Conservation (phyloP, 148 eudicot species). For the Polygonum maritimum region DNA sequence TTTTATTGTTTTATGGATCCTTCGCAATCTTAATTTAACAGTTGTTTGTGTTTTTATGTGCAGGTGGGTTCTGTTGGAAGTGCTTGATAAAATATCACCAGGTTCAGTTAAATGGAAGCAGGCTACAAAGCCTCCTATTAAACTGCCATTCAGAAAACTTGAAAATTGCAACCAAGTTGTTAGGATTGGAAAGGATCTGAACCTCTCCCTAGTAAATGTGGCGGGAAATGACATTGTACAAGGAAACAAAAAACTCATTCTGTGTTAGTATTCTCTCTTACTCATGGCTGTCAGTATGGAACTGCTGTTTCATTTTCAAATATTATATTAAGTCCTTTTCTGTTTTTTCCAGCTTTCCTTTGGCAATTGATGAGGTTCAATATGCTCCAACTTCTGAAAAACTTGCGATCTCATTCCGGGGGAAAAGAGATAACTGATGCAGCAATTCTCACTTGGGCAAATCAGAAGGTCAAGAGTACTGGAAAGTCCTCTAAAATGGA, state of each 20-base stretch:
- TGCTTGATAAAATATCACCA: constrained; percentile 61
- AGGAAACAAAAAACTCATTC: constrained; percentile 75
- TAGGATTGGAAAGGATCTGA: constrained; percentile 55
- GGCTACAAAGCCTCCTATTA: constrained; percentile 72
- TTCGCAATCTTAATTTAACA: background rate
- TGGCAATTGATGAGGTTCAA: constrained; percentile 92
- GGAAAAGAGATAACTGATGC: constrained; percentile 79
- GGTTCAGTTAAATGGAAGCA: constrained; percentile 77
- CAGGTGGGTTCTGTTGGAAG: constrained; percentile 77
- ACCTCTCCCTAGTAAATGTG: constrained; percentile 68
- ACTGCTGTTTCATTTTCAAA: background rate
- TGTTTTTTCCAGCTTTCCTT: constrained; percentile 51
- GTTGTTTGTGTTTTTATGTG: constrained; percentile 5
- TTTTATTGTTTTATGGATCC: background rate
- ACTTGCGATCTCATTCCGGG: constrained; percentile 61
- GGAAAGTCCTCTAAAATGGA: constrained; percentile 64
- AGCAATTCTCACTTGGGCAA: constrained; percentile 83
- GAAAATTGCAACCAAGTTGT: constrained; percentile 87
- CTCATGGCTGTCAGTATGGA: background rate
- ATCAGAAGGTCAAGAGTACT: constrained; percentile 51
- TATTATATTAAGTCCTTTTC: background rate
- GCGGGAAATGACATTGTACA: constrained; percentile 80
- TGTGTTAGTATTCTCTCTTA: constrained; percentile 34
- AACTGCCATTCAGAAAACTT: constrained; percentile 72
- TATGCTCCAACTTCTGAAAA: constrained; percentile 76